These are phyloP conservation scores for Heteromeles arbutifolia DNA, from an alignment of 306 rosid genomes.

Conservation along the genomic window DNA sequence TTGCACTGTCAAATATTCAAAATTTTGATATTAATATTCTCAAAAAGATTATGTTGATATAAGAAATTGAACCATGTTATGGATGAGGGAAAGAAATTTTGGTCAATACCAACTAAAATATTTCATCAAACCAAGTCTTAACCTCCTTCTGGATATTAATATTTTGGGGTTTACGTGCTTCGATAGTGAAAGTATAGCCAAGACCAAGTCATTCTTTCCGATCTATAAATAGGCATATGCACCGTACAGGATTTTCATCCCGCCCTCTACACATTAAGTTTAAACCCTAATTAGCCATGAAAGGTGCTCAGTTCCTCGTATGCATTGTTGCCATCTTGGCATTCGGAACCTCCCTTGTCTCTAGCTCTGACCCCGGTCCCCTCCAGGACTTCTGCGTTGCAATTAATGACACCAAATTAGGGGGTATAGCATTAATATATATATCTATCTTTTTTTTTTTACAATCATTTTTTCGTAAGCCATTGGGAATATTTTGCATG, in stretches of 20 bases:
- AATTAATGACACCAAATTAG: not conserved
- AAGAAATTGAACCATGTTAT: too few relatives aligned
- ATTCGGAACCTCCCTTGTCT: not conserved
- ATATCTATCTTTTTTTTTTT: too few relatives aligned
- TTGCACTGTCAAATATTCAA: too few relatives aligned
- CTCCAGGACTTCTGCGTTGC: slow-evolving; percentile 10
- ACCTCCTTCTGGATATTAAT: not conserved
- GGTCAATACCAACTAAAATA: not conserved
- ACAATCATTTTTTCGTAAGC: not conserved
- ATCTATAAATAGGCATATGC: not conserved
- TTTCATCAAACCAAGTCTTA: not conserved
- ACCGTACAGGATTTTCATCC: not conserved
- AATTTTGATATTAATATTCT: too few relatives aligned
- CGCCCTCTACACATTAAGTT: not conserved
- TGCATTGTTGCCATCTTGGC: not conserved
- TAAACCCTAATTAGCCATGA: not conserved
- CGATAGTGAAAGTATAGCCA: not conserved
- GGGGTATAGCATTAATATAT: not conserved
- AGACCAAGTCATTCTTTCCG: not conserved
- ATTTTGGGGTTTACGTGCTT: not conserved
- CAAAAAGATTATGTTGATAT: too few relatives aligned
- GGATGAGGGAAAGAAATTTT: too few relatives aligned
- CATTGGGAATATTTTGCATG: not conserved
- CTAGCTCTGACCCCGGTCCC: not conserved
- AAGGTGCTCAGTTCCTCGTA: not conserved